Evolutionary conservation across 164 flowering plant genomes (phyloP).

Genomic region (Tetracentron sinense): DNA sequence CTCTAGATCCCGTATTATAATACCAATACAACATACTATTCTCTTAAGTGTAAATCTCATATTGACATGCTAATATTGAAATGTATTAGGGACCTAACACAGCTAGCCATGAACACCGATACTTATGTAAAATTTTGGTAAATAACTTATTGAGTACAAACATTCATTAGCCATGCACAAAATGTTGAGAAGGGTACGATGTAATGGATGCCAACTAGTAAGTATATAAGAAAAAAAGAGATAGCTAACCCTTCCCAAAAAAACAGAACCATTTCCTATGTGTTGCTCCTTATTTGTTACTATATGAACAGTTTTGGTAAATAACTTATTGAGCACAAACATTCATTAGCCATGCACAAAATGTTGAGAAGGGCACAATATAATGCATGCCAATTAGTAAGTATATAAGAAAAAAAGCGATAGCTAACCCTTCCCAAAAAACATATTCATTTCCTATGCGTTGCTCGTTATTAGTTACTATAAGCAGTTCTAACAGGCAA

Average conservation of each 20-base stretch:
- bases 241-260: neutral
- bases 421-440: neutral
- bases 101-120: neutral
- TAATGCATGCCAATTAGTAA: neutral
- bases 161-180: neutral
- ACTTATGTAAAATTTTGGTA: neutral
- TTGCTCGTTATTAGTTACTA: neutral
- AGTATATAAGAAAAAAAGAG: neutral
- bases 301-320: no score
- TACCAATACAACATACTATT: neutral
- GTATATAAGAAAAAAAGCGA: neutral
- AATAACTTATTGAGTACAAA: neutral
- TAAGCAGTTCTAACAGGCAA: slow-evolving; percentile 2
- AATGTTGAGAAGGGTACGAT: no score
- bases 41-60: neutral
- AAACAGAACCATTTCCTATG: no score
- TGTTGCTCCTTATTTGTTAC: neutral
- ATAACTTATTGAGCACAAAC: neutral
- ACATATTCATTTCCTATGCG: no score
- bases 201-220: neutral
- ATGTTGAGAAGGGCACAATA: no score
- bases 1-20: no score
- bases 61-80: no score
- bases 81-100: neutral
- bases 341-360: neutral